phyloP scores from a whole-genome alignment of 2,329 filamentous ascomycete genomes.

The Penicillium corylophilum region DNA sequence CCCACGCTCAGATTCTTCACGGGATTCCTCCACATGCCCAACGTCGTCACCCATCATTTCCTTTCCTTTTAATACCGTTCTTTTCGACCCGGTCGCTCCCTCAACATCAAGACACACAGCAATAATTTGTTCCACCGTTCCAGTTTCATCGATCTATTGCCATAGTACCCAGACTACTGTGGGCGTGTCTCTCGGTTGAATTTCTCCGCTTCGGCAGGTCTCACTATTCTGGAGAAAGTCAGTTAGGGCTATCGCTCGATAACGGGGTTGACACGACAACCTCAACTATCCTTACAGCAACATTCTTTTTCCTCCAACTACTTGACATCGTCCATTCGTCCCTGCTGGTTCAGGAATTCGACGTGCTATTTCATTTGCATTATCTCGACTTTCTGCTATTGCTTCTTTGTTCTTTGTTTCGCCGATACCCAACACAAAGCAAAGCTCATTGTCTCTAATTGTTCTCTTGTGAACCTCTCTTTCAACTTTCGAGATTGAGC shows the following conservation, averaged over 20 bases:
- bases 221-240: slow-evolving; percentile 14
- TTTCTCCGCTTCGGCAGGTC: slow-evolving; percentile 25
- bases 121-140: slow-evolving; percentile 3
- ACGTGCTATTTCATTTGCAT: neutral
- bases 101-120: neutral
- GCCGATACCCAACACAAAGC: slow-evolving; percentile 13
- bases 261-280: slow-evolving; percentile 39
- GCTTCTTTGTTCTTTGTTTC: neutral
- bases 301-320: slow-evolving; percentile 28
- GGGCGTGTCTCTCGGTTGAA: slow-evolving; percentile 22
- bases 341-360: slow-evolving; percentile 33
- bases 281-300: slow-evolving; percentile 33
- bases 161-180: slow-evolving; percentile 6
- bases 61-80: slow-evolving; percentile 16
- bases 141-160: slow-evolving; percentile 16
- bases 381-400: neutral
- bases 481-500: neutral
- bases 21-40: slow-evolving; percentile 34
- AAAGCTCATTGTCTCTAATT: neutral
- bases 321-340: slow-evolving; percentile 17
- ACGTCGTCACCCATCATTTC: slow-evolving; percentile 21
- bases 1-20: slow-evolving; percentile 32
- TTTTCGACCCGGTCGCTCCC: slow-evolving; percentile 11
- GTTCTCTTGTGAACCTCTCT: neutral
- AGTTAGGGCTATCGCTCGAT: slow-evolving; percentile 31